Conservation (phyloP, 2,329 filamentous ascomycete genomes). For the Aspergillus neoniger region DNA sequence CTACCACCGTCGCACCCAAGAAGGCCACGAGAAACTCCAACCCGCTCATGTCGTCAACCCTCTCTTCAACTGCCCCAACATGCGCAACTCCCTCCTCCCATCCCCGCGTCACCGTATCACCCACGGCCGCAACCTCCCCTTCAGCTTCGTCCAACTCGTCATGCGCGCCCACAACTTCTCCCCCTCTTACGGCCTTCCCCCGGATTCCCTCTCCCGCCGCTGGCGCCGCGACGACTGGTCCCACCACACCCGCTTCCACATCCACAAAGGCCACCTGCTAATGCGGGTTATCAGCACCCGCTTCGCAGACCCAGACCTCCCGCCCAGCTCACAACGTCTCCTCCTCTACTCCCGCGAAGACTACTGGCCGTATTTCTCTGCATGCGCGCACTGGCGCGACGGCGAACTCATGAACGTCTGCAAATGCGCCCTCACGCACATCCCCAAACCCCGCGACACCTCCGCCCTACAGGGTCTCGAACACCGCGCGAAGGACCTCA, state of each 20-base stretch:
- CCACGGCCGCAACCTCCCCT: conserved; percentile 58
- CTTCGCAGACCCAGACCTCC: conserved; percentile 56
- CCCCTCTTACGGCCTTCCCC: conserved; percentile 50
- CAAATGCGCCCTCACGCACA: conserved; percentile 62
- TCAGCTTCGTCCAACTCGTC: conserved; percentile 61
- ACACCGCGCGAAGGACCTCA: conserved; percentile 43
- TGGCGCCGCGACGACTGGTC: conserved; percentile 60
- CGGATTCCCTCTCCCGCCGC: conserved; percentile 52
- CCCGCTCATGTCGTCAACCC: conserved; percentile 58
- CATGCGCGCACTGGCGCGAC: conserved; percentile 64
- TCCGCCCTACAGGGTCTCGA: conserved; percentile 45
- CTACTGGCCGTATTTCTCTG: conserved; percentile 64
- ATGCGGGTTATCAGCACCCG: conserved; percentile 59
- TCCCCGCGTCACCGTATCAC: conserved; percentile 57
- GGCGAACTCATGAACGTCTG: conserved; percentile 61
- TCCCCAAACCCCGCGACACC: conserved; percentile 49
- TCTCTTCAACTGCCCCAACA: conserved; percentile 58
- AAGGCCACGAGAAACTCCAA: conserved; percentile 57
- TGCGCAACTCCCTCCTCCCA: conserved; percentile 49
- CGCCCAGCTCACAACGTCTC: conserved; percentile 55
- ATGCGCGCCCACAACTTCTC: conserved; percentile 53
- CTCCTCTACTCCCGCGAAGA: conserved; percentile 62
- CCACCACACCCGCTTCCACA: conserved; percentile 57
- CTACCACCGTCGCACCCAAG: conserved; percentile 57
- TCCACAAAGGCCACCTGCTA: conserved; percentile 57